Evolutionary conservation across 768 basidiomycete genomes (phyloP), one percentile per base, ranked within the genome.

Genomic region (Leccinum barrowsii): DNA sequence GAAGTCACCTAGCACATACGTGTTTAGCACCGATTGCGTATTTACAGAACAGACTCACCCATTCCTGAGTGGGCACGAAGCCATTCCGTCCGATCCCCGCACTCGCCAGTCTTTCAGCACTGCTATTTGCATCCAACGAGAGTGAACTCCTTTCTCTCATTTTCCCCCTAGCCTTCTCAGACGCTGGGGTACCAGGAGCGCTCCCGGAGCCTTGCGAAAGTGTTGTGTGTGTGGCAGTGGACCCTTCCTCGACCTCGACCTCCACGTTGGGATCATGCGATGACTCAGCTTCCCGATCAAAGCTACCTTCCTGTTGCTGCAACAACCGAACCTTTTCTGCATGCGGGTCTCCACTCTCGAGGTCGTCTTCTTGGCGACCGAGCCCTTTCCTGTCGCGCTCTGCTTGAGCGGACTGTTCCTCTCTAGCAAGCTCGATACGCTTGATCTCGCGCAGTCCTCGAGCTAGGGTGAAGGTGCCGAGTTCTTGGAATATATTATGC

Each of bases 1-100:
- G 94, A 94, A 21, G 90, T 83, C 4, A 94, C 89, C 90, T 90
- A 58, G 11, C 21, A 48, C 19, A 19, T 10, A 26, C 11, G 54
- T 51, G 52, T 42, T 61, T 32, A 67, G 49, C 44, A 51, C 28
- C 7, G 7, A 11, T 59, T 15, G 40, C 11, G 3, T 47, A 34
- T 46, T 46, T 22, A 34, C 32, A 40, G 8, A 56, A 49, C 22
- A 53, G 2, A 57, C 81, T 56, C 62, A 93, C 94, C 96, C 97
- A 99, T 84, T 94, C 93, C 70, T 97, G 92, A 3, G 94, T 97
- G 11, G 97, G 94, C 7, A 95, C 79, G 73, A 98, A 99, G 3
- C 94, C 92, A 70, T 93, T 95, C 63, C 89, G 81, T 28, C 94
- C 94, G 17, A 95, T 82, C 12, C 85, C 86, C 17, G 78, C 77